Conservation (phyloP, 306 rosid genomes). For the Prosopis cineraria region DNA sequence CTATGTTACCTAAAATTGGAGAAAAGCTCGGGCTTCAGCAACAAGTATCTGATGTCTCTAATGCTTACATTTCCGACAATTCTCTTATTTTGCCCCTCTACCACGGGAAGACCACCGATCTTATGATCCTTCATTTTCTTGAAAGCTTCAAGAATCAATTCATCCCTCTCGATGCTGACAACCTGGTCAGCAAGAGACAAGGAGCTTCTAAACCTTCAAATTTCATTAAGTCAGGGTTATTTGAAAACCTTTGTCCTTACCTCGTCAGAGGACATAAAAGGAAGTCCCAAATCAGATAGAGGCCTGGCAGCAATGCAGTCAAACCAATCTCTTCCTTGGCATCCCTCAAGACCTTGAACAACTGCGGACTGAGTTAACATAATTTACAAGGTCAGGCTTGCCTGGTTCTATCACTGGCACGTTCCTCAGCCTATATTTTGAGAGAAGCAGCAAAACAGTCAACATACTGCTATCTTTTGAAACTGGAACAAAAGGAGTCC, state of each 20-base stretch:
- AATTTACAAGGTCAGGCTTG: slow-evolving; percentile 65
- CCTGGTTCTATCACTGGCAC: slow-evolving; percentile 88
- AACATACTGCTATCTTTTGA: slow-evolving; percentile 68
- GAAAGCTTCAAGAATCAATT: slow-evolving; percentile 87
- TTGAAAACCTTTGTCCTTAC: slow-evolving; percentile 35
- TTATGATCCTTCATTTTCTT: slow-evolving; percentile 76
- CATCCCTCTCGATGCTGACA: slow-evolving; percentile 61
- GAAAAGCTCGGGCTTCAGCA: slow-evolving; percentile 76
- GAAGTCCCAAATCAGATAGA: slow-evolving; percentile 79
- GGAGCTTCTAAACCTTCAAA: slow-evolving; percentile 25
- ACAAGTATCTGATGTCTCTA: slow-evolving; percentile 71
- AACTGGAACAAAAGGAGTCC: slow-evolving; percentile 89
- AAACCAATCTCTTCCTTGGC: slow-evolving; percentile 76
- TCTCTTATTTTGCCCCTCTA: slow-evolving; percentile 61
- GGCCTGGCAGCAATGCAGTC: slow-evolving; percentile 69
- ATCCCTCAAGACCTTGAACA: slow-evolving; percentile 80
- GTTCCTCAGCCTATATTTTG: slow-evolving; percentile 88
- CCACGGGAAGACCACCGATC: slow-evolving; percentile 83
- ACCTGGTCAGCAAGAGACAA: slow-evolving; percentile 51
- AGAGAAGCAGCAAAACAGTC: slow-evolving; percentile 81
- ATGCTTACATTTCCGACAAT: slow-evolving; percentile 81
- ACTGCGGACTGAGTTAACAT: slow-evolving; percentile 94
- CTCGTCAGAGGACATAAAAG: slow-evolving; percentile 73
- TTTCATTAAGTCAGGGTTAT: slow-evolving; percentile 1
- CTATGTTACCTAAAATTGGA: slow-evolving; percentile 70